These are phyloP conservation scores for Fusarium keratoplasticum DNA, from an alignment of 2,329 filamentous ascomycete species.

Conservation along the genomic window DNA sequence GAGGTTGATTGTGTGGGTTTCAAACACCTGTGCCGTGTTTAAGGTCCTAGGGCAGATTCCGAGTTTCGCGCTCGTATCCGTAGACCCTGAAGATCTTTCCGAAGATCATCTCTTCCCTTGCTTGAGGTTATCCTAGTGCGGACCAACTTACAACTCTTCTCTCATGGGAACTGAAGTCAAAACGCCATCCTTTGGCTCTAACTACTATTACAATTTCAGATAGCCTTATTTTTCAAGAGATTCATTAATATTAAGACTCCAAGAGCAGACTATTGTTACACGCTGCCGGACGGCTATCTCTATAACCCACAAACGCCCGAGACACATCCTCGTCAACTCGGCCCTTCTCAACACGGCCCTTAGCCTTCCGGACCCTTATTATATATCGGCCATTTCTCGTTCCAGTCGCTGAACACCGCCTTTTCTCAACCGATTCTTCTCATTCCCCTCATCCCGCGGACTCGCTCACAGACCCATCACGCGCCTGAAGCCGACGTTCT, in stretches of 20 bases:
- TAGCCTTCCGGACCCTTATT: neutral
- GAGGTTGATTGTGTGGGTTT: neutral
- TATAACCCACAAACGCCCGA: conserved; percentile 10
- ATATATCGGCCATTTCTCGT: neutral
- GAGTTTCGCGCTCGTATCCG: neutral
- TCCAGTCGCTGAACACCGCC: neutral
- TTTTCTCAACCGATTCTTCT: neutral
- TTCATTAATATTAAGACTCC: neutral
- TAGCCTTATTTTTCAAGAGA: neutral
- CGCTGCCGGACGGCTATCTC: neutral
- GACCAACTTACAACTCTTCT: neutral
- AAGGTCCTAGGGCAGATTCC: neutral
- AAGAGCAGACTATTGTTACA: neutral
- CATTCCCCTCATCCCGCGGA: neutral
- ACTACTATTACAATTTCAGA: neutral
- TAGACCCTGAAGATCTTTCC: neutral
- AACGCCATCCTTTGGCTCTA: neutral
- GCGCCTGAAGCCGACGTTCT: conserved; percentile 51
- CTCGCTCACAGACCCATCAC: conserved; percentile 45
- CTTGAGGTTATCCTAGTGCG: neutral
- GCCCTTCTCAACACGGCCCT: neutral
- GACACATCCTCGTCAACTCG: conserved; percentile 2
- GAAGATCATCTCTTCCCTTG: neutral
- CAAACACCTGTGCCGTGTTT: neutral
- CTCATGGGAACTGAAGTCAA: neutral